Evolutionary conservation across 106 monocot species (phyloP), one percentile per base, ranked within the genome.

Genomic region (Dendrobium chrysotoxum): DNA sequence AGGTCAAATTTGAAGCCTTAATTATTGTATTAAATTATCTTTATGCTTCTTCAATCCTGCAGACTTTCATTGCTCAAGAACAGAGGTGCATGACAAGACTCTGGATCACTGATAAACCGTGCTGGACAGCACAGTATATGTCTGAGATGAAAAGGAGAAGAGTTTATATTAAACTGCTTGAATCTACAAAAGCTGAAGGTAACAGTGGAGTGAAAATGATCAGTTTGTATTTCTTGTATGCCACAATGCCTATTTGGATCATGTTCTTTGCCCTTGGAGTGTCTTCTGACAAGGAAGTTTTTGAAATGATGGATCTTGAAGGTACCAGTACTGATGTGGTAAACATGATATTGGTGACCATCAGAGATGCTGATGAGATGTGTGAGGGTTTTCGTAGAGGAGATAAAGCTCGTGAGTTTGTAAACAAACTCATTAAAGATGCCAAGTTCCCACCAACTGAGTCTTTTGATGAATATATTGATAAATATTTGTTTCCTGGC

Each of bases 191-290:
- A 55, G 42, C 41, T 67, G 86, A 86, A 80, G 85, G 78, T 35
- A 80, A 79, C 28, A 84, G 65, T 83, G 83, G 86, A 26, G 81
- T 82, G 28, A 91, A 87, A 75, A 57, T 87, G 71, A 82, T 96
- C 78, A 88, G 54, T 31, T 55, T 93, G 5, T 85, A 55, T 38
- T 99, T 95, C 53, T 81, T 99, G 35, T 92, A 95, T 85, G 85
- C 86, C 10, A 85, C 86, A 20, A 77, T 95, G 78, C 92, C 98
- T 30, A 57, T 95, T 38, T 99, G 98, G 98, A 73, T 93, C 11
- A 80, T 99, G 87, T 99, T 99, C 81, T 99, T 95, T 73, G 93
- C 91, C 7, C 98, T 99, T 75, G 98, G 95, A 81, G 89, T 83
- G 67, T 80, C 89, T 81, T 91, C 90, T 40, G 98, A 99, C 72